Evolutionary conservation across 441 rosid genomes (phyloP).

Genomic region (Euphorbia corollata): DNA sequence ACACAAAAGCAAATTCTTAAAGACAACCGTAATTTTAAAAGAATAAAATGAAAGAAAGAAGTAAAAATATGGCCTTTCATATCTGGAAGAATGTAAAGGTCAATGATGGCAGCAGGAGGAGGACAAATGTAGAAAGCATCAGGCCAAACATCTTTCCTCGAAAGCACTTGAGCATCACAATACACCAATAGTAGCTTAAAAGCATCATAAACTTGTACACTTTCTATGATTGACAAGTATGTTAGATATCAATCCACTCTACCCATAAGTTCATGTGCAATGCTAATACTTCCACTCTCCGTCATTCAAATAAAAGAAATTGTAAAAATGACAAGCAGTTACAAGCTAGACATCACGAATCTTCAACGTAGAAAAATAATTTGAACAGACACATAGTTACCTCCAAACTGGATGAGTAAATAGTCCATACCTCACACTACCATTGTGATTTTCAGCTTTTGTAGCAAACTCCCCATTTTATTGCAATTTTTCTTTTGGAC

Average conservation of each 20-base stretch:
- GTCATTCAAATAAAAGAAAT: too few species aligned
- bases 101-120: neutral
- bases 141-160: conserved; percentile 12
- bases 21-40: neutral
- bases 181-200: neutral
- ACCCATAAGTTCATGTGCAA: neutral
- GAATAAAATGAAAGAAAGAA: neutral
- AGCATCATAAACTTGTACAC: neutral
- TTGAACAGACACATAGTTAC: too few species aligned
- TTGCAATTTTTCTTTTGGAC: too few species aligned
- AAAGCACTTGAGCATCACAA: conserved; percentile 2
- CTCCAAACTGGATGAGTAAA: too few species aligned
- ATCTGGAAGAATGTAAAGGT: conserved; percentile 12
- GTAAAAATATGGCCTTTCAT: neutral
- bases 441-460: too few species aligned
- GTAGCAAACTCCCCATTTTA: too few species aligned
- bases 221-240: conserved; percentile 11
- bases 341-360: too few species aligned
- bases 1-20: too few species aligned
- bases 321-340: too few species aligned
- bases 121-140: neutral
- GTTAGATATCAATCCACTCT: neutral
- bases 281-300: conserved; percentile 6
- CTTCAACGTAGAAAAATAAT: too few species aligned
- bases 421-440: too few species aligned